phyloP scores from a whole-genome alignment of 2,329 filamentous ascomycete species.

The Alternaria sp. region DNA sequence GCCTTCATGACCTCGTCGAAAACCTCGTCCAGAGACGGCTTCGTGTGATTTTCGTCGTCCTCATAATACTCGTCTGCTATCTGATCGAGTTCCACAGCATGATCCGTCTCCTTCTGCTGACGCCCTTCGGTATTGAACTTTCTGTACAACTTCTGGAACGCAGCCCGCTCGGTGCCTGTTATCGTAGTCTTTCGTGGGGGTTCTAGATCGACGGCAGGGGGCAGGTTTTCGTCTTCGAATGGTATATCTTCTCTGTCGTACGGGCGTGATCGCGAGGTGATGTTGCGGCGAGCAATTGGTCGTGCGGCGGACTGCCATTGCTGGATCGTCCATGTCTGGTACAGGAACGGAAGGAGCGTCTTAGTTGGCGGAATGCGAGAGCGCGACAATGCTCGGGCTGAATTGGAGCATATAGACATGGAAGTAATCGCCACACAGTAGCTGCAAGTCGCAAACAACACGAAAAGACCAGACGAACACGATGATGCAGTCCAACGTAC shows the following conservation, averaged over 20 bases:
- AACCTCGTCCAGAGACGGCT: constrained; percentile 37
- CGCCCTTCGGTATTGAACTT: constrained; percentile 35
- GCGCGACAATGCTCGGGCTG: constrained; percentile 46
- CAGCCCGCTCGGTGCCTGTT: constrained; percentile 47
- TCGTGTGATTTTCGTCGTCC: constrained; percentile 38
- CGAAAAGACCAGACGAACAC: neutral
- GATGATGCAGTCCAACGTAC: constrained; percentile 2
- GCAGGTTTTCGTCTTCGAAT: constrained; percentile 21
- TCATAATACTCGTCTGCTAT: constrained; percentile 46
- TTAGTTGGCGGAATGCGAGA: constrained; percentile 40
- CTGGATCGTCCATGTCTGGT: constrained; percentile 72
- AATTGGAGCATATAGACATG: constrained; percentile 46
- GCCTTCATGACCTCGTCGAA: constrained; percentile 43
- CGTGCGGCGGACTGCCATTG: constrained; percentile 40
- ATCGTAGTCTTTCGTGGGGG: constrained; percentile 45
- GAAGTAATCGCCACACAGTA: constrained; percentile 9
- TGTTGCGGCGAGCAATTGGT: constrained; percentile 32
- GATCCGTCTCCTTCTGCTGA: constrained; percentile 25
- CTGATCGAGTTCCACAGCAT: constrained; percentile 35
- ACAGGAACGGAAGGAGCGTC: constrained; percentile 71
- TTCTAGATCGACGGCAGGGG: constrained; percentile 32
- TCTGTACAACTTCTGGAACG: constrained; percentile 49
- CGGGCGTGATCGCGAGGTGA: constrained; percentile 34
- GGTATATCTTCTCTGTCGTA: constrained; percentile 22
- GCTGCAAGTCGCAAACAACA: neutral